Base-by-base conservation (phyloP, 164 flowering plant species). In the Stephania yunnanensis region DNA sequence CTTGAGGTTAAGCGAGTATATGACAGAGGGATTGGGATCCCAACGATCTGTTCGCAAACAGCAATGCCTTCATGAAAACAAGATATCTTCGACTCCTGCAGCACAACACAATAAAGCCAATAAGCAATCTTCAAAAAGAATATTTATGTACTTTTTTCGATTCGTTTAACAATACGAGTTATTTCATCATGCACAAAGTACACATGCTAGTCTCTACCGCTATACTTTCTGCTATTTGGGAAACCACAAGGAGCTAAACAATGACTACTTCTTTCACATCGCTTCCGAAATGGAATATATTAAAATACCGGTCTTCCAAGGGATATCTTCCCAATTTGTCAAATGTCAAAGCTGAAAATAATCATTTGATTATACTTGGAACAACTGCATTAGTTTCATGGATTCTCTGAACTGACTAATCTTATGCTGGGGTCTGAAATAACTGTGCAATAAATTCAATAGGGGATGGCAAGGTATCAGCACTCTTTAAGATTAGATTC, bases 1-100 rank as follows among this genome's bases (percentile, higher is more conserved):
- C 98, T 88, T 66, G 97, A 95, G 36, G 98, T 95, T 85, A 95
- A 81, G 52, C 98, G 93, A 78, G 98, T 95, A 76, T 95, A 95
- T 12, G 99, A 93, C n/a, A 95, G 93, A 72, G 99, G 97, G 65
- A 95, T 93, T 9, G 99, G 99, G 3, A 86, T 90, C 20, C 97
- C 92, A 77, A 90, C 82, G 11, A 95, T 87, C 79, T 95, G 88
- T 76, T 95, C 97, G 73, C 99, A 95, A 0, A 92, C 85, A 73
- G 92, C 89, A 75, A 95, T 88, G n/a, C 97, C 97, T 77, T 95
- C 95, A 58, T 90, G 94, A 76, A 93, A 90, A 79, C 91, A 85
- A 78, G 92, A 76, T 11, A 95, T 74, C 68, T 90, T 95, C 63
- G 91, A 84, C 72, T 95, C 94, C 98, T 94, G 92, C 77, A 85